Base-by-base conservation (phyloP, 2,329 filamentous ascomycete genomes). In the Lasiodiplodia sp. region DNA sequence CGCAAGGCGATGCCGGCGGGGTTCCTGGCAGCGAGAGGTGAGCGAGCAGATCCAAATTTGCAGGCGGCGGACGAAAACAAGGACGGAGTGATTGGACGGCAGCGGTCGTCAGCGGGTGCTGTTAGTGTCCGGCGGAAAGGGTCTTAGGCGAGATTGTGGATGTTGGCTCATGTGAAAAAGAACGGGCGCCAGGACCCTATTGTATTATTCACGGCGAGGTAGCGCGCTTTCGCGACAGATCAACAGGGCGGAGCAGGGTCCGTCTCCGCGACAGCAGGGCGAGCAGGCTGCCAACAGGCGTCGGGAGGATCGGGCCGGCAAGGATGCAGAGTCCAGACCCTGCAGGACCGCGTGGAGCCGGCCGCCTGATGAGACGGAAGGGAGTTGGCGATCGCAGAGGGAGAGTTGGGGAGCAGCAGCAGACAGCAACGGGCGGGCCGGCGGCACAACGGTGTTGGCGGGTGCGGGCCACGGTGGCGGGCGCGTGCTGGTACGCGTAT, bases 301-400 rank as follows among this genome's bases (percentile, higher is more conserved):
- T 12, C 60, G 60, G 60, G 60, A 64, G 60, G 60, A 52, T 25
- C 60, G 60, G 60, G 60, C 60, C 60, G 60, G 44, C n/a, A 2
- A 52, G 44, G 25, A 34, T 44, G 28, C 21, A 21, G 58, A 38
- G 38, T 23, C 60, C 31, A 52, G 60, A 28, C 60, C 51, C 60
- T 64, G 60, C 28, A 38, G 28, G 44, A 37, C 47, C 57, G 57
- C 56, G 25, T 16, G 6, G 52, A 37, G 25, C 14, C 37, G 40
- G 56, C 38, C 14, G 56, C n/a, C 38, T 16, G 37, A 14, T 16
- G 40, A 23, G 21, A 23, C 6, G 53, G 14, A 3, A 16, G 12
- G 28, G 28, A 31, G 25, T 21, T n/a, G 31, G 25, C 53, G 53
- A 56, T 55, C 25, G 52, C 10, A 31, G 11, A 16, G 14, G 2